Evolutionary conservation across 179 eudicot genomes (phyloP), one percentile per base, ranked within the genome.

Genomic region (Heliamphora pulchella): DNA sequence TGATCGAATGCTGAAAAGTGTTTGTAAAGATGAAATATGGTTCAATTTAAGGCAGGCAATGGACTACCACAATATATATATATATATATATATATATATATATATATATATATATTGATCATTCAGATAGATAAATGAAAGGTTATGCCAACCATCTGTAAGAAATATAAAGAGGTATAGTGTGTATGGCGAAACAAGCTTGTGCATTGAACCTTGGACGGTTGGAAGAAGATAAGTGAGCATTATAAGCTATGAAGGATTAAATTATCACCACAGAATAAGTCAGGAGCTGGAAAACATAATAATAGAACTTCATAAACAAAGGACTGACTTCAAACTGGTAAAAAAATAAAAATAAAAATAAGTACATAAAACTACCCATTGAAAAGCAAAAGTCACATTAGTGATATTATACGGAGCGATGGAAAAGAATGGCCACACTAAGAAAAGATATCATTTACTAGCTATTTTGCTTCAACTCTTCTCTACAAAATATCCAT

Each of bases 351-450:
- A 59, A 17, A 17, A 59, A 15, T 18, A 62, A 62, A 43, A 41
- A n/a, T 20, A 69, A 69, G 73, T 20, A 47, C 44, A 48, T 43
- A 44, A 69, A 68, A 69, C 53, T 15, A 15, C 11, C 0, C 15
- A 11, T 15, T 14, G 20, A 41, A 17, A 69, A 69, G 6, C 47
- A 66, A 15, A 39, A 39, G 13, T 66, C 22, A 46, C 18, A 39
- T 41, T 8, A 17, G 4, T 46, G 14, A 31, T 15, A 41, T 0
- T 48, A 48, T 48, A 43, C 71, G 11, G 50, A 39, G 41, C 5
- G 50, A 67, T 43, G 50, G 71, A 67, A 67, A 43, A 48, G 5
- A 67, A 67, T 67, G 71, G n/a, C 18, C 71, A 67, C 71, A 41
- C 71, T 67, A 31, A 67, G 13, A 2, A 39, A 67, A 39, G 18